These are phyloP conservation scores for Plantago elongata DNA, from an alignment of 257 asterid genomes.

Conservation along the genomic window DNA sequence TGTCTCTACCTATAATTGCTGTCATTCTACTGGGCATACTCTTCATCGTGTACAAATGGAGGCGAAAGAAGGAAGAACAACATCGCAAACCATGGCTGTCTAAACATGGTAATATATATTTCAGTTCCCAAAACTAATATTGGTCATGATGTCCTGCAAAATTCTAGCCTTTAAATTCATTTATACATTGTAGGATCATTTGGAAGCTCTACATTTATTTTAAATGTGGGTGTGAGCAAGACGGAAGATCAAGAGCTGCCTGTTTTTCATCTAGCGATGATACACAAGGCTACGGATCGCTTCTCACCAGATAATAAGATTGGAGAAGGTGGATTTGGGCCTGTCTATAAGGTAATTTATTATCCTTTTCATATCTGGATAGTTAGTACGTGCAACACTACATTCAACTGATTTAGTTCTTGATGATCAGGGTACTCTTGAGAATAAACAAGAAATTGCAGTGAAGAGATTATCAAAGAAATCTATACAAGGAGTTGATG, in stretches of 20 bases:
- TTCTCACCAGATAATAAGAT: constrained; percentile 19
- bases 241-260: constrained; percentile 18
- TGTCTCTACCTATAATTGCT: constrained; percentile 3
- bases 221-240: neutral
- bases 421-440: constrained; percentile 21
- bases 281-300: constrained; percentile 20
- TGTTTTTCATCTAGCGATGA: constrained; percentile 9
- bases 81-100: neutral
- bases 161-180: neutral
- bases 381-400: too few relatives aligned
- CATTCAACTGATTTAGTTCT: neutral
- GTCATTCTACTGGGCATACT: constrained; percentile 12
- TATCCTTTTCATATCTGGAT: too few relatives aligned
- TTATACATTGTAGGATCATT: constrained; percentile 1
- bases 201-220: constrained; percentile 5
- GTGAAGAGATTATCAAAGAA: constrained; percentile 26
- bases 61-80: constrained; percentile 13
- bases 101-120: constrained; percentile 11
- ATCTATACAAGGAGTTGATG: constrained; percentile 26
- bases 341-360: constrained; percentile 22
- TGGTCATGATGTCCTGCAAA: neutral
- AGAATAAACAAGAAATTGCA: constrained; percentile 19
- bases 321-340: constrained; percentile 30
- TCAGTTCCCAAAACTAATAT: neutral
- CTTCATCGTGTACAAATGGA: constrained; percentile 8